Conservation (phyloP, 129 eudicot species). For the Arctium minus region DNA sequence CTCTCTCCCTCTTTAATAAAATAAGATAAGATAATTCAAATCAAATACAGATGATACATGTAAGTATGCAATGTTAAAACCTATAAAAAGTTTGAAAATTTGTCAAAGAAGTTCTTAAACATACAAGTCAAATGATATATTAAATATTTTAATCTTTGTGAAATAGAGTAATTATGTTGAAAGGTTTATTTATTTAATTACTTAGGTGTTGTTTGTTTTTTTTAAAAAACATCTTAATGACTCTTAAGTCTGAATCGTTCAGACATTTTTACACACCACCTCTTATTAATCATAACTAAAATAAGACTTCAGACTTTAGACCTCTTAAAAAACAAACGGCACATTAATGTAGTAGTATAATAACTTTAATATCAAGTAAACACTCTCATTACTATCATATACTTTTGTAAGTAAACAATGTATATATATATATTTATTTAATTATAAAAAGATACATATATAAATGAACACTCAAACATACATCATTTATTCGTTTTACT, state of each 20-base stretch:
- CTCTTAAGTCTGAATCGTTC: too few species aligned
- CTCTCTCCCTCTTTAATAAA: neutral
- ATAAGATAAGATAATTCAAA: neutral
- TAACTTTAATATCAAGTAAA: neutral
- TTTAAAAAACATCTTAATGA: too few species aligned
- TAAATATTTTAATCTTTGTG: too few species aligned
- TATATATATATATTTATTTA: neutral
- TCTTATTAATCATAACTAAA: too few species aligned
- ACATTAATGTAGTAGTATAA: too few species aligned
- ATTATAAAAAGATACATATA: neutral
- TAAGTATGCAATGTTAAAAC: neutral
- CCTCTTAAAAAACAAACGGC: too few species aligned
- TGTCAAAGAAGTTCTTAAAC: neutral
- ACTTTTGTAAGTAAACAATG: neutral
- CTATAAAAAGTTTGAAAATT: neutral
- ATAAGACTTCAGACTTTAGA: too few species aligned
- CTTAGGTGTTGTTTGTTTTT: too few species aligned
- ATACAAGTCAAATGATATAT: neutral
- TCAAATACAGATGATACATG: neutral
- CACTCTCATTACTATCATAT: neutral
- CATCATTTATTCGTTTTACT: conserved; percentile 14
- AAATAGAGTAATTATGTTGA: too few species aligned
- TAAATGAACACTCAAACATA: conserved; percentile 10
- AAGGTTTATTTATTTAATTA: too few species aligned
- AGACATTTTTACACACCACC: too few species aligned